Base-by-base conservation (phyloP, 2,329 filamentous ascomycete species). In the Exophiala dermatitidis region DNA sequence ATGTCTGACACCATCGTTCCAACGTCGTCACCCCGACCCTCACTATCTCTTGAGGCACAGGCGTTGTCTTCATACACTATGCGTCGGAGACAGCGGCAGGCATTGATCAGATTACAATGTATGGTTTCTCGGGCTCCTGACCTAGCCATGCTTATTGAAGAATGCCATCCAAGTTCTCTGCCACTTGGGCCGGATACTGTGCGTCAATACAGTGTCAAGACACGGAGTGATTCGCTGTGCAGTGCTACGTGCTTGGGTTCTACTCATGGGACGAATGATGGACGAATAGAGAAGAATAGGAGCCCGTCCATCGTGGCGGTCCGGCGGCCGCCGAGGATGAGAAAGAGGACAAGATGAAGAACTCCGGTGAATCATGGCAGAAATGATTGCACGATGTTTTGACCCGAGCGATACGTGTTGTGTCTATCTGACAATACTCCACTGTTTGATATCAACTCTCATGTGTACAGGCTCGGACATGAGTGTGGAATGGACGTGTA, bases 101-200 rank as follows among this genome's bases (percentile, higher is more conserved):
- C 59, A 34, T 50, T 65, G 9, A 52, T 63, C 8, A 54, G 62
- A 36, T 47, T 64, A 46, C 62, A 64, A 56, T 64, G 62, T 47
- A 37, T 64, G 2, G 61, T 59, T 2, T 52, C 58, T 9, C 49
- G 60, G 6, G 53, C 61, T 30, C 61, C 62, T 7, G 60, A 64
- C 50, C 48, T 64, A 7, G 62, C 62, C 19, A 64, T 64, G 62
- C 57, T 64, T 10, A 59, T 64, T 46, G 62, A 64, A 52, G 62
- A 64, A 36, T 62, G 61, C 48, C 62, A 64, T 34, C 62, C 62
- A 9, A 62, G 60, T 47, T 64, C 62, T 10, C 38, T 64, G 12
- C 61, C 61, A 7, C 46, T 57, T 9, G 52, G 55, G 31, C 55
- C 46, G 32, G 60, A 57, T 29, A 46, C 40, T 3, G 42, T 42